Evolutionary conservation across 164 flowering plant genomes (phyloP), one percentile per base, ranked within the genome.

Genomic region (Magnolia sinica): DNA sequence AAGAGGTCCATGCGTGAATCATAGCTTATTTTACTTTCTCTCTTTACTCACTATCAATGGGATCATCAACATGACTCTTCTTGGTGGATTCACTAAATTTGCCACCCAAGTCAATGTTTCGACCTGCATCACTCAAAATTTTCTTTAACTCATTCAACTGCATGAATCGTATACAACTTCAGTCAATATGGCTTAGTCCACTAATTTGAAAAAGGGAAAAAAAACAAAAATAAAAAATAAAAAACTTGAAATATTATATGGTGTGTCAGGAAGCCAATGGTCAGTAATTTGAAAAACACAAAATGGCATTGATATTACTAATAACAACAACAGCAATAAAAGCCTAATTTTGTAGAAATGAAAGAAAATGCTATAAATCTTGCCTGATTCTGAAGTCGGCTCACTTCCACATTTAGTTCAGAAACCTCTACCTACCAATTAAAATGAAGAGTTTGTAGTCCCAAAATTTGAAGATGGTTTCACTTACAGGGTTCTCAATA

Each of bases 1-100:
- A 94, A 14, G 96, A 90, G 68, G 82, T 88, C 99, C 98, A 96
- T 7, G 99, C 99, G 88, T 94, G 98, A 82, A 96, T 79, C 98
- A 94, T 93, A 50, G 99, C 99, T 79, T 91, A 98, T 9, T 87
- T 91, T 96, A 96, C 97, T 24, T 18, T 92, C 80, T 88, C 90
- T 81, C 96, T 84, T 67, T 98, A 83, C 64, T 91, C 77, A 71
- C 73, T 70, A 51, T 88, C 95, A 72, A 92, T 50, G 1, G 96
- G 93, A 78, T 92, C 92, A 63, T 79, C 73, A 72, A 16, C 84
- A 49, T 37, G 63, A 27, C 78, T 77, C 76, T 81, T 84, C 72
- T 71, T 82, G 20, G 37, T 29, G 22, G 10, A 14, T 45, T 66
- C 66, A 20, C 50, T 51, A 22, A n/a, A 73, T 78, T 78, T 81